Evolutionary conservation across 129 eudicot species (phyloP).

Genomic region (Flaveria brownii): DNA sequence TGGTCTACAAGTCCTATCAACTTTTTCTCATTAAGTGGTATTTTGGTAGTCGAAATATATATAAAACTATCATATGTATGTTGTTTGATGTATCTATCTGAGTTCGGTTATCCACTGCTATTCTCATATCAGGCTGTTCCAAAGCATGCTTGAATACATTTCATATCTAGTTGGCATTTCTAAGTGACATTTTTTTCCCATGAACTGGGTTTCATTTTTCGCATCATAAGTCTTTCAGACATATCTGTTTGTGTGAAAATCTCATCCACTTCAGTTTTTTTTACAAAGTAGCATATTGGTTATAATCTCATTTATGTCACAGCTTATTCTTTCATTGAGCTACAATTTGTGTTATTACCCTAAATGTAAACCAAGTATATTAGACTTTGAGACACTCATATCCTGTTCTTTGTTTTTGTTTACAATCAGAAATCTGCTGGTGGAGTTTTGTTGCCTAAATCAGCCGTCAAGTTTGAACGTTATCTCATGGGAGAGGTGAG

Average conservation of each 20-base stretch:
- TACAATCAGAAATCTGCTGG: constrained; percentile 89
- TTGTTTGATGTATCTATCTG: neutral
- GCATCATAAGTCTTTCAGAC: neutral
- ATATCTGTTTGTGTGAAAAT: neutral
- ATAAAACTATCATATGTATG: neutral
- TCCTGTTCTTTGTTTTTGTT: neutral
- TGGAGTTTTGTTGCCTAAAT: constrained; percentile 90
- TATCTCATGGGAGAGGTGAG: constrained; percentile 97
- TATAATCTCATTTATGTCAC: neutral
- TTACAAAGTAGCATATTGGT: neutral
- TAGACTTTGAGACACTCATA: neutral
- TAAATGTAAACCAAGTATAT: neutral
- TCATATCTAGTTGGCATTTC: neutral
- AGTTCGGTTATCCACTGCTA: neutral
- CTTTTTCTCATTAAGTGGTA: neutral
- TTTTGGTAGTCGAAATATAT: neutral
- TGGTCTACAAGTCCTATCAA: neutral
- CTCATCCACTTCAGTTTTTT: neutral
- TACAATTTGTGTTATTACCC: neutral
- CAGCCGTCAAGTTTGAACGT: constrained; percentile 93
- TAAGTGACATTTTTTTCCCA: neutral
- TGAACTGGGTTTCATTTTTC: neutral
- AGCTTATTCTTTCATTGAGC: neutral
- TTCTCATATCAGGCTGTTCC: neutral
- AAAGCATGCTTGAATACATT: neutral